Evolutionary conservation across 257 asterid species (phyloP).

Genomic region (Scutellaria baicalensis): DNA sequence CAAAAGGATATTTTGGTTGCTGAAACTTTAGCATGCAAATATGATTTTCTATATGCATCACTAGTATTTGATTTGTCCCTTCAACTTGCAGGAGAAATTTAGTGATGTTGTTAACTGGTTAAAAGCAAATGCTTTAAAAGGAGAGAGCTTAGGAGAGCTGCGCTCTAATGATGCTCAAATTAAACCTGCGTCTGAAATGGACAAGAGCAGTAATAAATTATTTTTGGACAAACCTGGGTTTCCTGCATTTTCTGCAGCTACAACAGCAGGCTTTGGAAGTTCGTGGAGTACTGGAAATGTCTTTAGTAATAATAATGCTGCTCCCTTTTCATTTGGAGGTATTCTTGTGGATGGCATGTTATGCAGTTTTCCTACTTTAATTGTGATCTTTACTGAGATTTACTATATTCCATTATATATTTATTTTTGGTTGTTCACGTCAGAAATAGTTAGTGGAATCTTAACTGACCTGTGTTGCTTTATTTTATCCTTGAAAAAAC

Average conservation of each 20-base stretch:
- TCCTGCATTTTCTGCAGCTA: constrained; percentile 25
- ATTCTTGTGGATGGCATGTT: constrained; percentile 3
- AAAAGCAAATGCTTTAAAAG: constrained; percentile 49
- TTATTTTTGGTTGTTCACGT: background rate
- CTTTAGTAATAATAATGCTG: constrained; percentile 26
- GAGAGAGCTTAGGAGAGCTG: constrained; percentile 19
- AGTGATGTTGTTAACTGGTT: constrained; percentile 87
- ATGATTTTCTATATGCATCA: background rate
- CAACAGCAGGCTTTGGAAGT: constrained; percentile 35
- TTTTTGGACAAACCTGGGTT: constrained; percentile 27
- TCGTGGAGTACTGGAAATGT: constrained; percentile 38
- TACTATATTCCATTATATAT: background rate
- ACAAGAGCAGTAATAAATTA: constrained; percentile 17
- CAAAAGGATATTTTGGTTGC: background rate
- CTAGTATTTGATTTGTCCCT: constrained; percentile 1
- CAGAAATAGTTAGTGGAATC: background rate
- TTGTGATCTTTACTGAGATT: background rate
- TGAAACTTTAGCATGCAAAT: background rate
- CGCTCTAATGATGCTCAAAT: constrained; percentile 28
- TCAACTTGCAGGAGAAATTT: constrained; percentile 71
- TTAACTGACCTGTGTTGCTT: background rate
- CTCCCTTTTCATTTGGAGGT: constrained; percentile 53
- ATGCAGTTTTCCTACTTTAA: background rate
- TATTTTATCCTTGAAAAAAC: background rate
- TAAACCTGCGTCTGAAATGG: constrained; percentile 24